phyloP scores from a whole-genome alignment of 305 asterid genomes.

The Coffea humblotiana region DNA sequence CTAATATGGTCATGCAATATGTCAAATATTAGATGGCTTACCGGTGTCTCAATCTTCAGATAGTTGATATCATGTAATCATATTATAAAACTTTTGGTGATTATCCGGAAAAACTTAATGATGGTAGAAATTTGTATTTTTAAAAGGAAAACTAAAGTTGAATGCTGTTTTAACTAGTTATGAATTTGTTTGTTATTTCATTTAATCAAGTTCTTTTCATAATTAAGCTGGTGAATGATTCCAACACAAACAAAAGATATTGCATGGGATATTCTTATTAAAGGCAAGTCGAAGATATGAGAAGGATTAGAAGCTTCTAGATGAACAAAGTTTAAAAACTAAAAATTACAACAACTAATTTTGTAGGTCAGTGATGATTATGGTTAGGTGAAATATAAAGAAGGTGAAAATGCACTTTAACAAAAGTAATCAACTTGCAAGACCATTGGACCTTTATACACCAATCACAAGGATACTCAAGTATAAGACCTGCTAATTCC shows the following conservation, averaged over 20 bases:
- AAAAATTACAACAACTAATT: background rate
- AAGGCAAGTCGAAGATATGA: background rate
- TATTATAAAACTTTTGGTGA: background rate
- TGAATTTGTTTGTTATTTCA: background rate
- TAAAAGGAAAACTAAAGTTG: too few species aligned
- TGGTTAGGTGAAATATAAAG: background rate
- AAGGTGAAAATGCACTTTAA: background rate
- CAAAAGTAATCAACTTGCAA: background rate
- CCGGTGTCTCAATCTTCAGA: background rate
- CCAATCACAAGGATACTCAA: background rate
- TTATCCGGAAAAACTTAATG: background rate
- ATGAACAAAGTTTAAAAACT: background rate
- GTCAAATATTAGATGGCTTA: background rate
- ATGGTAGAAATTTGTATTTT: background rate
- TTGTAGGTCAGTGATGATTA: background rate
- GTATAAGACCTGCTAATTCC: background rate
- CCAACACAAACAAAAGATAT: background rate
- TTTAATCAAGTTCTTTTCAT: background rate
- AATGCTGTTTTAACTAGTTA: background rate
- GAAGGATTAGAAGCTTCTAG: background rate
- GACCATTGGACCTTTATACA: background rate
- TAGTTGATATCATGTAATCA: too few species aligned
- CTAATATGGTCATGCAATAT: background rate
- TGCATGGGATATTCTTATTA: background rate
- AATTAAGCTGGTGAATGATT: background rate